phyloP scores from a whole-genome alignment of 257 asterid species.

The Solanum corneliomulleri region DNA sequence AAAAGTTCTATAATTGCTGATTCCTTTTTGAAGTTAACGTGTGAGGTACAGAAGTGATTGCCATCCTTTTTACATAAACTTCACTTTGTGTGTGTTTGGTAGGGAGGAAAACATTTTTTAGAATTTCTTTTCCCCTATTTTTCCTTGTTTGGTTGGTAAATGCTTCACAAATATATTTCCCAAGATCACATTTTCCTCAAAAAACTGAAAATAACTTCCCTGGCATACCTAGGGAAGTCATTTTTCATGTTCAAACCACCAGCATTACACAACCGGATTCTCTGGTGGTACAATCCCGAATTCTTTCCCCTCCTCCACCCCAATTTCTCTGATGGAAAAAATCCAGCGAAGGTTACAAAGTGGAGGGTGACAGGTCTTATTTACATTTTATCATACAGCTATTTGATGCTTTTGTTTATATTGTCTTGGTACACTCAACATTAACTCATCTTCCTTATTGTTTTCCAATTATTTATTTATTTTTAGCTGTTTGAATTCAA shows the following conservation, averaged over 20 bases:
- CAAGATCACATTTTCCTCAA: background rate
- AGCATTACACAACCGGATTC: background rate
- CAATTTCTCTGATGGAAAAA: background rate
- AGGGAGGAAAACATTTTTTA: background rate
- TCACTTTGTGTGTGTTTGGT: background rate
- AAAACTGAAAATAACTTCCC: background rate
- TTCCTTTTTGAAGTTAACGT: conserved; percentile 66
- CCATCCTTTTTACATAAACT: background rate
- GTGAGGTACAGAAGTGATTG: conserved; percentile 55
- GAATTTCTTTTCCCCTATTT: background rate
- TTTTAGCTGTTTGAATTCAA: background rate
- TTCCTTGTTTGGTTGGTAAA: background rate
- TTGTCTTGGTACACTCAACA: background rate
- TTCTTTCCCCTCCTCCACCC: background rate
- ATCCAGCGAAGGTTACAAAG: background rate
- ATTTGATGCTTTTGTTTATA: background rate
- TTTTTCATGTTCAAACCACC: background rate
- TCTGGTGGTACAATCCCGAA: background rate
- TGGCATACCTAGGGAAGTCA: background rate
- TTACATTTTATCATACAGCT: background rate
- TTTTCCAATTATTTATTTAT: background rate
- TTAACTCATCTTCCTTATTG: background rate
- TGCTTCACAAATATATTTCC: background rate
- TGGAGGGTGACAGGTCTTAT: background rate
- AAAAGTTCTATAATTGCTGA: conserved; percentile 56